Evolutionary conservation across 2,329 filamentous ascomycete genomes (phyloP), one percentile per base, ranked within the genome.

Genomic region (Nemania abortiva): DNA sequence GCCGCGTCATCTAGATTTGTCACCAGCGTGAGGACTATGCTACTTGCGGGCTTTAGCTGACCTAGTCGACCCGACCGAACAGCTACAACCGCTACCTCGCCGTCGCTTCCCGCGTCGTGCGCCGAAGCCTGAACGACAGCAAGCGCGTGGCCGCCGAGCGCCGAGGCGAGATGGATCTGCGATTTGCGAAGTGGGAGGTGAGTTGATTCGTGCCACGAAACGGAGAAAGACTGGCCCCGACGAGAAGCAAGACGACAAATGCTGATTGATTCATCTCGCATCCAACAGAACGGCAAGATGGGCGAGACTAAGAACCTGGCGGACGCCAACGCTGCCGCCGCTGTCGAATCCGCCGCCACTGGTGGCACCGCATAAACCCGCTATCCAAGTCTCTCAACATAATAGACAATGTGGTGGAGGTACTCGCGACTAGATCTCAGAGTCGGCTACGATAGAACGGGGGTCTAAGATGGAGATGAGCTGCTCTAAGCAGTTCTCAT

Each of bases 81-180:
- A 99, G 96, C 87, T 99, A 99, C 93, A 99, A 99, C 92, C 96
- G 95, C 87, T 98, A 98, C 91, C 91, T 99, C 82, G 91, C 95
- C 81, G 90, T 99, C 85, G 94, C 96, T 80, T 90, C 95, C 84
- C 94, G 95, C 84, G 92, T 93, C 81, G 93, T 99, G 83, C 96
- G 97, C 86, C 92, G 94, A 83, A 97, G 94, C 82, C 88, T 99
- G 83, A 98, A 98, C 89, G 96, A 99, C 81, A 93, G 96, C 68
- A 92, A 94, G 87, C 90, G 96, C 85, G 83, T 98, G 75, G 82
- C 82, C 76, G 94, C 95, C 74, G 96, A 98, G 89, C 91, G 93
- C 81, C 91, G 96, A 82, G 95, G 94, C 80, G 90, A 94, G 84
- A 91, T 91, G 84, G 95, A 98, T 65, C 84, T 99, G 78, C 91